Conservation (phyloP, 1,139 yeast species). For the Suhomyces chickasaworum region DNA sequence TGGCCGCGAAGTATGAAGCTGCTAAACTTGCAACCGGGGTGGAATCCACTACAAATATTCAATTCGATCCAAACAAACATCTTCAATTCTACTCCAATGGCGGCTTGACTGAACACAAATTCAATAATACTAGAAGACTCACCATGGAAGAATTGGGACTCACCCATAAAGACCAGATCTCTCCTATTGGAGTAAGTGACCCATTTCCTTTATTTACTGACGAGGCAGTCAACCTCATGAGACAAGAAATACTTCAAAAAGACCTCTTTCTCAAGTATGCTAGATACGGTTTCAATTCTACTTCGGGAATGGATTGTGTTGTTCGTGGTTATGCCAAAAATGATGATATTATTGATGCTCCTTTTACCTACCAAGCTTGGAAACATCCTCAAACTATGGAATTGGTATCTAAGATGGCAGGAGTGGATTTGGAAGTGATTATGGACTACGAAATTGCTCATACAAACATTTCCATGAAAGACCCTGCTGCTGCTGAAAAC, state of each 20-base stretch:
- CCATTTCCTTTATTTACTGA: conserved; percentile 61
- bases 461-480: conserved; percentile 47
- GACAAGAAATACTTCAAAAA: conserved; percentile 48
- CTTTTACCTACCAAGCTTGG: conserved; percentile 44
- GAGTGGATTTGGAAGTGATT: conserved; percentile 52
- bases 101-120: not conserved
- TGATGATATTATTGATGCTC: not conserved
- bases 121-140: not conserved
- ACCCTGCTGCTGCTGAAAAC: conserved; percentile 31
- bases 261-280: conserved; percentile 39
- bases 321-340: not conserved
- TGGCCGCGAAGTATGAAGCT: conserved; percentile 16
- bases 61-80: not conserved
- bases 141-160: not conserved
- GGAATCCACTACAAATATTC: not conserved
- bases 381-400: conserved; percentile 55
- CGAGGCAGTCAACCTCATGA: conserved; percentile 58
- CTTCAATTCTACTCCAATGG: not conserved
- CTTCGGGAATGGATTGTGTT: not conserved
- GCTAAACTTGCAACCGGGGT: conserved; percentile 14
- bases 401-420: conserved; percentile 54
- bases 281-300: not conserved
- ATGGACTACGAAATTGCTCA: conserved; percentile 60
- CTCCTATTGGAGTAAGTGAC: conserved; percentile 54
- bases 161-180: conserved; percentile 12